Evolutionary conservation across 208 protist genomes (phyloP).

Genomic region (Kentomonas sorsogonicus): DNA sequence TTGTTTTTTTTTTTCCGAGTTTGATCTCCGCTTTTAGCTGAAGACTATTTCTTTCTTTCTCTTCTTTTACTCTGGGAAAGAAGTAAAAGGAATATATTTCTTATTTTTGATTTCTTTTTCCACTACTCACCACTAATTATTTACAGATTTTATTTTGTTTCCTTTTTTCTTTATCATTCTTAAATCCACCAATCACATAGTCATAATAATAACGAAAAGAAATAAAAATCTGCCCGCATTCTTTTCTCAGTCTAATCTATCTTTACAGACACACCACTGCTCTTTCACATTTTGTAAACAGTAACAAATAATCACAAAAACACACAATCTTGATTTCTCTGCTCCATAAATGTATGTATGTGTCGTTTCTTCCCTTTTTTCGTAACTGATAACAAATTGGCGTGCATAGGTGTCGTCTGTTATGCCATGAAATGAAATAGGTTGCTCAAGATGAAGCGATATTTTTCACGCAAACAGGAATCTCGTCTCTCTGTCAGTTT

Average conservation of each 20-base stretch:
- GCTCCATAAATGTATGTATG: conserved; percentile 14
- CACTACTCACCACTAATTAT: too few relatives aligned
- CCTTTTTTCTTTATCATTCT: neutral
- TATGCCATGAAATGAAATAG: too few relatives aligned
- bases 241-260: too few relatives aligned
- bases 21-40: neutral
- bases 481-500: too few relatives aligned
- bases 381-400: too few relatives aligned
- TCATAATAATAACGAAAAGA: neutral
- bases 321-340: neutral
- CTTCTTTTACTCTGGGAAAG: neutral
- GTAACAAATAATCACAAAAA: conserved; percentile 2
- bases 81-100: neutral
- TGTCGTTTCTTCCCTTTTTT: too few relatives aligned
- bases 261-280: too few relatives aligned
- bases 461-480: too few relatives aligned
- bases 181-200: neutral
- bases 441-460: too few relatives aligned
- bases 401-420: too few relatives aligned
- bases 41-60: neutral
- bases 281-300: neutral
- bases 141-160: too few relatives aligned
- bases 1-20: too few relatives aligned
- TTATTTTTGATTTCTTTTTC: neutral
- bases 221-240: neutral